Evolutionary conservation across 2,329 filamentous ascomycete species (phyloP).

Genomic region (Fusarium sp.): DNA sequence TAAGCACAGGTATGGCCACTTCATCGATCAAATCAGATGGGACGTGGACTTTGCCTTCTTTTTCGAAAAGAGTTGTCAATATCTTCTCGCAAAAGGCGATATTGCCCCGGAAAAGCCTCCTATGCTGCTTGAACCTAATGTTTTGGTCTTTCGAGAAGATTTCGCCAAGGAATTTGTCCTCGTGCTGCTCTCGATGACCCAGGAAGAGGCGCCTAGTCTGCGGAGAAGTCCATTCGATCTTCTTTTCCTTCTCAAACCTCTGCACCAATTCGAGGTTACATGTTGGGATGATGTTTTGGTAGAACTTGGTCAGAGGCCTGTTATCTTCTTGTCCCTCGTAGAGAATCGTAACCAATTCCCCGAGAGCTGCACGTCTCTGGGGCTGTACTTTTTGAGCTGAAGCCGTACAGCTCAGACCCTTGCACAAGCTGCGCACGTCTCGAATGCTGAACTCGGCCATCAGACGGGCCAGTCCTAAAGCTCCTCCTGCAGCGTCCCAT

Average conservation of each 20-base stretch:
- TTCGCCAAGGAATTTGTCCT: slow-evolving; percentile 29
- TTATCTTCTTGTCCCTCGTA: slow-evolving; percentile 21
- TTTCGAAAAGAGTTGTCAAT: slow-evolving; percentile 18
- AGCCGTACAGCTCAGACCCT: slow-evolving; percentile 36
- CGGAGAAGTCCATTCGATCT: slow-evolving; percentile 23
- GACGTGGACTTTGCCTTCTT: slow-evolving; percentile 11
- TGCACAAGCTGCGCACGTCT: slow-evolving; percentile 38
- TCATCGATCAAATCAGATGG: slow-evolving; percentile 36
- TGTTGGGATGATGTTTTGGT: slow-evolving; percentile 45
- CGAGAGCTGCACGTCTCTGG: slow-evolving; percentile 41
- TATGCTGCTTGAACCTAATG: neutral
- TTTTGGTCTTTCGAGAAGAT: slow-evolving; percentile 26
- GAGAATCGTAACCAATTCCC: slow-evolving; percentile 37
- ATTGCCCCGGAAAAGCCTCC: slow-evolving; percentile 33
- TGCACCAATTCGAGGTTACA: slow-evolving; percentile 36
- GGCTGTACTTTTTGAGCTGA: slow-evolving; percentile 33
- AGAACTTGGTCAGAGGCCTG: slow-evolving; percentile 37
- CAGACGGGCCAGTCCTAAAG: slow-evolving; percentile 35
- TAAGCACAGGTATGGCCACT: slow-evolving; percentile 41
- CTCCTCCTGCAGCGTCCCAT: slow-evolving; percentile 43
- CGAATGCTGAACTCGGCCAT: slow-evolving; percentile 46
- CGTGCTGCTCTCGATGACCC: slow-evolving; percentile 31
- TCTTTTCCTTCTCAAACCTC: slow-evolving; percentile 32
- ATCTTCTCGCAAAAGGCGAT: slow-evolving; percentile 26
- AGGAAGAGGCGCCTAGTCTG: slow-evolving; percentile 32